These are phyloP conservation scores for Lithocarpus polystachyus DNA, from an alignment of 306 rosid species.

Conservation along the genomic window DNA sequence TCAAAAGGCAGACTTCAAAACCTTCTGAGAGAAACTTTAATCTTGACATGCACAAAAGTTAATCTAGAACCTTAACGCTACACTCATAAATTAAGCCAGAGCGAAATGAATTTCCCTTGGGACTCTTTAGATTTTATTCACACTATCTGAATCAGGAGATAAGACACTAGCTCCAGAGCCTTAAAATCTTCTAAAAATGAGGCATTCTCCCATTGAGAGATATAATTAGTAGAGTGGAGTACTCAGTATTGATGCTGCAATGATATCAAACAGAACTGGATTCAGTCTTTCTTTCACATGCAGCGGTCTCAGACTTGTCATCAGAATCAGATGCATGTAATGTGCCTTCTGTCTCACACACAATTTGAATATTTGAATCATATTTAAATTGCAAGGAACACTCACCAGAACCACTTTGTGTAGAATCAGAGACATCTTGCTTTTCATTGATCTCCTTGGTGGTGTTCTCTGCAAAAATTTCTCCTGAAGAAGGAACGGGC, in stretches of 20 bases:
- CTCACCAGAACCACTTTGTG: constrained; percentile 27
- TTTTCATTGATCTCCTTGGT: constrained; percentile 27
- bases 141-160: constrained; percentile 28
- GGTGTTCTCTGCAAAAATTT: constrained; percentile 23
- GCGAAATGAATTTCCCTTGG: constrained; percentile 27
- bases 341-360: constrained; percentile 12
- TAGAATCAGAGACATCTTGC: constrained; percentile 27
- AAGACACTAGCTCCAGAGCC: constrained; percentile 34
- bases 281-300: constrained; percentile 27
- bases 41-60: constrained; percentile 21
- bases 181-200: constrained; percentile 37
- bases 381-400: constrained; percentile 29
- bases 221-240: constrained; percentile 6
- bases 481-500: constrained; percentile 32
- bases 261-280: constrained; percentile 28
- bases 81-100: constrained; percentile 24
- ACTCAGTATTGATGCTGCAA: constrained; percentile 17
- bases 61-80: constrained; percentile 22
- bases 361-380: constrained; percentile 33
- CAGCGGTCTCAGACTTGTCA: constrained; percentile 35
- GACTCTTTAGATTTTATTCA: constrained; percentile 36
- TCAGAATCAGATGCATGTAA: constrained; percentile 24
- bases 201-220: constrained; percentile 26
- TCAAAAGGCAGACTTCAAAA: constrained; percentile 25
- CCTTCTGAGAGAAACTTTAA: constrained; percentile 26